Evolutionary conservation across 1,139 yeast genomes (phyloP), one percentile per base, ranked within the genome.

Genomic region (Zhuliangozyma blackwelliae): DNA sequence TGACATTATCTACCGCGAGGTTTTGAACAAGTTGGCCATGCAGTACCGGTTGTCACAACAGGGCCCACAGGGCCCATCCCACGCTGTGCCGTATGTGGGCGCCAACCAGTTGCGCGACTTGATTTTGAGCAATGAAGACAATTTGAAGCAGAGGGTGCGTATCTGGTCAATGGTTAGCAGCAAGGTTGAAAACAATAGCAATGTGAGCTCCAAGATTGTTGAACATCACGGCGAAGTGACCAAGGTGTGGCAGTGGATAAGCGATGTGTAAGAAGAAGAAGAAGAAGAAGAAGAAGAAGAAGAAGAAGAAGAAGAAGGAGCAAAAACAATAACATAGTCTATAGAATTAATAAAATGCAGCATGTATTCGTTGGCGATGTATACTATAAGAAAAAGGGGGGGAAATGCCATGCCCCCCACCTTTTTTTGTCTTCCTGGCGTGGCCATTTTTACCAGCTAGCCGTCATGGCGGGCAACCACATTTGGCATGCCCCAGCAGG

Each of bases 191-290:
- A 60, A 63, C 37, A 84, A 87, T 50, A 63, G 82, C 26, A 82
- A 82, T 48, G 75, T 88, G 23, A 68, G 77, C 31, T 65, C 69
- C 32, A 69, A 77, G 34, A 75, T 81, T 43, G 60, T 77, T 43
- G 96, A 89, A 53, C 68, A 80, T 30, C 86, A 82, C 49, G 97
- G 97, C 5, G 96, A 88, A 48, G 83, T 88, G 43, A 78, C 84
- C 78, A 79, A 81, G 51, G 88, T 87, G 25, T 88, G 96, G 95
- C 88, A 87, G 53, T 89, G 96, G 96, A 70, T 82, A 25, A 78
- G 85, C 10, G 74, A 67, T 29, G 33, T 25, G 10, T 10, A 25
- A 25, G 11, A 23, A 23, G 7, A 23, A 23, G 7, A 7, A n/a
- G n/a, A 20, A 10, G 27, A 29, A 5, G 33, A 25, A 28, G 19